These are phyloP conservation scores for Hymenoscyphus albidus DNA, from an alignment of 2,329 filamentous ascomycete genomes.

Conservation along the genomic window DNA sequence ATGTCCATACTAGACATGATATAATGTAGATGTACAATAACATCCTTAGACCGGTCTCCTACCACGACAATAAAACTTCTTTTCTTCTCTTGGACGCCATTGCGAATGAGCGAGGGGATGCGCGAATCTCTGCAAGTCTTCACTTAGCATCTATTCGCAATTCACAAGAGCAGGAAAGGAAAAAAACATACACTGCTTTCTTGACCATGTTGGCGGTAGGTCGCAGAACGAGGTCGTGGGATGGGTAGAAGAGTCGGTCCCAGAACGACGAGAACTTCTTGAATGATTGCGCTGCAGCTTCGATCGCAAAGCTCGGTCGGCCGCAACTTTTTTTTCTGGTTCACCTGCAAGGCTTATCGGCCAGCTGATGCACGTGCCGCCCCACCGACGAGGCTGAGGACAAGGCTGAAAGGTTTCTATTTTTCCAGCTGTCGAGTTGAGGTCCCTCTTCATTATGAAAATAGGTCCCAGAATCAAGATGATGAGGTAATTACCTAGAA, in stretches of 20 bases:
- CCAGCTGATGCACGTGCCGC: no score
- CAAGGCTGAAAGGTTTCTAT: no score
- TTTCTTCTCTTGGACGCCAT: conserved; percentile 93
- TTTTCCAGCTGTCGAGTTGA: no score
- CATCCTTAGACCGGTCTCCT: conserved; percentile 90
- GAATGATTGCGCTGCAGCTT: not conserved
- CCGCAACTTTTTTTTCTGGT: not conserved
- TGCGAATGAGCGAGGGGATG: conserved; percentile 85
- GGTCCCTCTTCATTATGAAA: no score
- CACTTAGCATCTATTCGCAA: conserved; percentile 12
- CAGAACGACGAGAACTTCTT: not conserved
- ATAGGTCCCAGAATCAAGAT: no score
- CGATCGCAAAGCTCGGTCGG: conserved; percentile 1
- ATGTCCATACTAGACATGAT: conserved; percentile 88
- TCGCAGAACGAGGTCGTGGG: conserved; percentile 15
- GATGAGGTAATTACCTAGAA: no score
- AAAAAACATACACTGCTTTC: conserved; percentile 31
- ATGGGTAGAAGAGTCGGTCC: conserved; percentile 19
- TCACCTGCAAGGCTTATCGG: no score
- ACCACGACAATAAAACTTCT: conserved; percentile 97
- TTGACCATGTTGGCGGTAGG: conserved; percentile 28
- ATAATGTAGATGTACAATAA: conserved; percentile 91
- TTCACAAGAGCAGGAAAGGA: not conserved
- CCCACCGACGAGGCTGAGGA: no score
- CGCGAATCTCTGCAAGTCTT: conserved; percentile 66